Evolutionary conservation across 176 grass and related monocot genomes (phyloP), one percentile per base, ranked within the genome.

Genomic region (Miscanthus lutarioriparius): DNA sequence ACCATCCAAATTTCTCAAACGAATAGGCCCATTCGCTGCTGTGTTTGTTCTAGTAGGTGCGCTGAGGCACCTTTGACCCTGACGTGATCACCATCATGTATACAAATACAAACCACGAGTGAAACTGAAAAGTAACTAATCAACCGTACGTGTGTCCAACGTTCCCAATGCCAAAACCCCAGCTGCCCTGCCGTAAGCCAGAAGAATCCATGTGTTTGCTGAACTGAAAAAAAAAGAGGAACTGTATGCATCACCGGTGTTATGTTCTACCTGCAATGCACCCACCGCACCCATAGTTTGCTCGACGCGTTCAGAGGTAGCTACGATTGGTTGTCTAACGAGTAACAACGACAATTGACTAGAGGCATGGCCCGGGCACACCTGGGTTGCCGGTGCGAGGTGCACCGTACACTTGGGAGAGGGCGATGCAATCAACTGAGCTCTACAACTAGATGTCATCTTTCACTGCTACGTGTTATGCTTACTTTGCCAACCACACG

Each of bases 291-390:
- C 28, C 11, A 63, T 40, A 51, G 20, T 64, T 26, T 17, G 67
- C 39, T 74, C n/a, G 30, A 20, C 49, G 67, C 77, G n/a, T 56
- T 17, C 44, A 6, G 22, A 13, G 69, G 69, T 67, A 58, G 77
- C 25, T 81, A 17, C 10, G 84, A 49, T 65, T 74, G 67, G 69
- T 80, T 80, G 69, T 80, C 84, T 74, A 49, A 80, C n/a, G 59
- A 28, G 17, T 66, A 49, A 67, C n/a, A 49, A 67, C n/a, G 44
- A 28, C 69, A 66, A 40, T 16, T 51, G 59, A 56, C 35, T 26
- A 13, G 19, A 28, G 12, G n/a, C 40, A 0, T 28, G 25, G 17
- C 12, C 32, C 13, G 1, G 37, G 49, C 51, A 17, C 39, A 56
- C 17, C 8, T 23, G 14, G 22, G n/a, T 37, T 67, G 48, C 19